Evolutionary conservation across 768 basidiomycete species (phyloP), one percentile per base, ranked within the genome.

Genomic region (Galerina sulciceps): DNA sequence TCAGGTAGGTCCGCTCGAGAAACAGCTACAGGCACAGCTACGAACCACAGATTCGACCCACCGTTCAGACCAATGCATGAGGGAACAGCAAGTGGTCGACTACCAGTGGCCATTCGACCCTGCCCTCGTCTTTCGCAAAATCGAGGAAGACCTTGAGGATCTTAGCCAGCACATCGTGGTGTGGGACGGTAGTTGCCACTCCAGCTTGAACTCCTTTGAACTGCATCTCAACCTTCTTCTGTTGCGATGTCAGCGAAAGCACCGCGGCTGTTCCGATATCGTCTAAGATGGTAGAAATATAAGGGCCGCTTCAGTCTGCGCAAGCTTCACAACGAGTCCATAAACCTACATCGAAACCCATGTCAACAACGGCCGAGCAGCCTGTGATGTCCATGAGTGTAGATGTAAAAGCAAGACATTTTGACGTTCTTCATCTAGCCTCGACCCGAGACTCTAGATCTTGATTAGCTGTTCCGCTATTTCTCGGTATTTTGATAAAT

Each of bases 31-130:
- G 83, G 82, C 11, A 82, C 69, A 3, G 82, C 79, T 5, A 81
- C 72, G 69, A 91, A 94, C 4, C 94, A 75, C 18, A 81, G 66
- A 15, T 93, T 93, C 2, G 97, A 70, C 94, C 81, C 0, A 89
- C 90, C 5, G 85, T 86, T 41, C 96, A 88, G 0, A 97, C 94
- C 96, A 95, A 98, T 4, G 93, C 85, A 71, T 99, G 97, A 4
- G 96, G 95, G 75, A 89, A 98, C 2, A 90, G 78, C 3, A 98
- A 83, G 65, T 91, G 87, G 0, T 76, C 65, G 20, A 85, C 76
- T 41, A 97, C 79, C 1, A 78, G 67, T 10, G 74, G 64, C 94
- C 95, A 96, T 1, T 79, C 69, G 0, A 92, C 75, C 55, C 71
- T 76, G 41, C 78, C 79, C 8, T 77, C 74, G 36, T 82, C 71